phyloP scores from a whole-genome alignment of 805 yeast genomes.

The Metschnikowia cerradonensis region DNA sequence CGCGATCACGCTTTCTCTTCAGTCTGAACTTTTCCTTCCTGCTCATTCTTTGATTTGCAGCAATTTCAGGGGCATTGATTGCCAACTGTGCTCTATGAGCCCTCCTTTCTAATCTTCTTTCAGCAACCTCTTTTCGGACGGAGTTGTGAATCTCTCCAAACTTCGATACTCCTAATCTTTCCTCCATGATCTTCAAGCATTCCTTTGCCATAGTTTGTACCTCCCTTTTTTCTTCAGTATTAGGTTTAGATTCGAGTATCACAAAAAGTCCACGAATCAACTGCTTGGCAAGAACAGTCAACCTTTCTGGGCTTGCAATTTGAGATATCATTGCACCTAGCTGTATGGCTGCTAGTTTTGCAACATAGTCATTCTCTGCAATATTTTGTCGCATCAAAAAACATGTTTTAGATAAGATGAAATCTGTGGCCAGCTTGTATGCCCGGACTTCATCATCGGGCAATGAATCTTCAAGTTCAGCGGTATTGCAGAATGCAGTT shows the following conservation, averaged over 20 bases:
- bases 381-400: conserved; percentile 60
- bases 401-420: conserved; percentile 62
- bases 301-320: conserved; percentile 40
- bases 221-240: conserved; percentile 48
- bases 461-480: conserved; percentile 12
- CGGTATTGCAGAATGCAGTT: conserved; percentile 31
- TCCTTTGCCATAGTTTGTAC: conserved; percentile 54
- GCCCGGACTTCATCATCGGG: conserved; percentile 1
- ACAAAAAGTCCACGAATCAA: conserved; percentile 53
- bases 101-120: conserved; percentile 71
- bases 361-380: conserved; percentile 46
- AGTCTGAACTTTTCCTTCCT: conserved; percentile 75
- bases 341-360: conserved; percentile 69
- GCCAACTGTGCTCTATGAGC: conserved; percentile 73
- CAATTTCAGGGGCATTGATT: conserved; percentile 71
- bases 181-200: conserved; percentile 63
- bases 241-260: conserved; percentile 45
- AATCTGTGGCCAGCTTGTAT: conserved; percentile 45
- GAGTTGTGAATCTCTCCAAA: conserved; percentile 58
- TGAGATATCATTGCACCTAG: conserved; percentile 62
- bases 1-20: conserved; percentile 69
- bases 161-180: conserved; percentile 65
- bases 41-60: conserved; percentile 73
- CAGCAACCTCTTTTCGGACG: conserved; percentile 57
- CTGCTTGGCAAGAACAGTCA: conserved; percentile 42